Percentiles rank a stretch among this genome's conserved stretches.
Conservation (phyloP, 306 rosid species). For the Styphnolobium japonicum region DNA sequence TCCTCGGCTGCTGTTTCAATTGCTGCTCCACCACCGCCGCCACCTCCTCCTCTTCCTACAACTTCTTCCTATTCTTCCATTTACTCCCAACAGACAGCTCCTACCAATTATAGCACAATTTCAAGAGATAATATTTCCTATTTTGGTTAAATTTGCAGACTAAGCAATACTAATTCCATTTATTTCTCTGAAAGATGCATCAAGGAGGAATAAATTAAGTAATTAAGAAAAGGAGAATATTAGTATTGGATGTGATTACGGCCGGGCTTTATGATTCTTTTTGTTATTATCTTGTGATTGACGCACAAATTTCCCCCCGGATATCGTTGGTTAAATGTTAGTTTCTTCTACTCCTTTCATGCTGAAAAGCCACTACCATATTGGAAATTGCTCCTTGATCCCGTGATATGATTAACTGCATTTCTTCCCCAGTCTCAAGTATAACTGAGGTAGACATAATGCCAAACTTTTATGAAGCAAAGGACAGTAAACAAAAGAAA, state of each 20-base stretch:
- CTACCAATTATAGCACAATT: constrained; percentile 38
- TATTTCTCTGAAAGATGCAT: constrained; percentile 25
- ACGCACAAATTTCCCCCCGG: neutral
- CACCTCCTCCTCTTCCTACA: constrained; percentile 41
- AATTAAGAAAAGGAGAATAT: constrained; percentile 22
- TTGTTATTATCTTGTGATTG: constrained; percentile 17
- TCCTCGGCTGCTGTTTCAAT: constrained; percentile 49
- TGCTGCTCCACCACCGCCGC: constrained; percentile 50
- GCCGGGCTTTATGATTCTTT: too few relatives aligned
- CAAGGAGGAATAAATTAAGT: constrained; percentile 30
- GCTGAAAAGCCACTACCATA: neutral
- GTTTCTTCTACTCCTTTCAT: neutral
- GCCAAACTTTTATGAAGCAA: constrained; percentile 19
- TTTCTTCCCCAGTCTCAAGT: neutral
- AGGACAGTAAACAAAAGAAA: neutral
- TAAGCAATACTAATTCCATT: constrained; percentile 21
- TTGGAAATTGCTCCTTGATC: constrained; percentile 3
- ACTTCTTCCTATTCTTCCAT: constrained; percentile 56
- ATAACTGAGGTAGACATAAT: neutral
- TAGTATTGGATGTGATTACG: constrained; percentile 20
- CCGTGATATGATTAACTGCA: neutral
- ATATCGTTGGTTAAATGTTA: neutral
- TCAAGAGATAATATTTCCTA: constrained; percentile 44
- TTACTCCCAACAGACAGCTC: constrained; percentile 41
- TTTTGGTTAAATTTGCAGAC: constrained; percentile 41